Evolutionary conservation across 176 grass and related monocot species (phyloP).

Genomic region (Poa annua): DNA sequence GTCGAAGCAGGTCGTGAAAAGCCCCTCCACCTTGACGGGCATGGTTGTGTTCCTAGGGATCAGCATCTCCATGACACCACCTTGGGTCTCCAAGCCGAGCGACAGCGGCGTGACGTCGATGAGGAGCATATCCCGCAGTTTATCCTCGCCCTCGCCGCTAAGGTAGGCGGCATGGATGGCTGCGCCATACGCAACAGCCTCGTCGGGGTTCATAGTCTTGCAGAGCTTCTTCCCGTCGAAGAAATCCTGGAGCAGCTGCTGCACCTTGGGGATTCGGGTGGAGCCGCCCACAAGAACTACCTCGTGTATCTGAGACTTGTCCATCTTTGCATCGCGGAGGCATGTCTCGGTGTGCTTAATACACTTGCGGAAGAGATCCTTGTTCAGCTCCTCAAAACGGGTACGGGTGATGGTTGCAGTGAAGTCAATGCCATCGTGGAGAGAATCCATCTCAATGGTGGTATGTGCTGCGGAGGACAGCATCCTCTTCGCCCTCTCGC

Average conservation of each 20-base stretch:
- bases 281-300: conserved; percentile 76
- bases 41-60: background rate
- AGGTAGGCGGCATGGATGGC: too few relatives aligned
- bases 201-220: background rate
- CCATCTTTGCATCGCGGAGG: background rate
- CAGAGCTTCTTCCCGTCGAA: conserved; percentile 51
- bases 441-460: too few relatives aligned
- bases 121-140: background rate
- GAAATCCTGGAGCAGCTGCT: conserved; percentile 84
- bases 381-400: too few relatives aligned
- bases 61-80: background rate
- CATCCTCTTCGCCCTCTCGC: too few relatives aligned
- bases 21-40: background rate
- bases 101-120: background rate
- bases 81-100: background rate
- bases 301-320: conserved; percentile 43
- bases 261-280: conserved; percentile 72
- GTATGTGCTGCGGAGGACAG: too few relatives aligned
- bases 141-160: too few relatives aligned
- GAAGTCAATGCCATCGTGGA: too few relatives aligned
- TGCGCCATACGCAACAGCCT: conserved; percentile 50
- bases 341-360: background rate
- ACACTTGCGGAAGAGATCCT: too few relatives aligned
- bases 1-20: background rate
- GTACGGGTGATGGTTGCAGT: too few relatives aligned